Evolutionary conservation across 2,329 filamentous ascomycete species (phyloP).

Genomic region (Paecilomyces niveus): DNA sequence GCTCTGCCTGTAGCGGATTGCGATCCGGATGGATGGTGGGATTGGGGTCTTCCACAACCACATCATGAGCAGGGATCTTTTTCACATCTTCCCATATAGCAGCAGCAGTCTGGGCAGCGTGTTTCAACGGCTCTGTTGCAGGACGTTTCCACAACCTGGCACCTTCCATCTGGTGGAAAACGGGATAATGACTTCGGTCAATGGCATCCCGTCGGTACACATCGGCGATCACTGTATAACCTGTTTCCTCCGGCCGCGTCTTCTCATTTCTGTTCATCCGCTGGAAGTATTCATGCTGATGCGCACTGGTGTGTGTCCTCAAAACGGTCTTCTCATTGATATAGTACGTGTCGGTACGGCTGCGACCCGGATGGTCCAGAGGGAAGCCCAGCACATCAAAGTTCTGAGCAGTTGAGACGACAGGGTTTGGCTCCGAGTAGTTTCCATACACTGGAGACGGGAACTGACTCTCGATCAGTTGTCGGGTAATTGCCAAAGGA

Average conservation of each 20-base stretch:
- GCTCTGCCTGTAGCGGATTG: conserved; percentile 71
- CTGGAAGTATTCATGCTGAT: conserved; percentile 78
- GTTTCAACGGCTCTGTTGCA: conserved; percentile 20
- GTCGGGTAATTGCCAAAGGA: conserved; percentile 80
- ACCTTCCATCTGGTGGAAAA: conserved; percentile 99
- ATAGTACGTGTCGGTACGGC: conserved; percentile 90
- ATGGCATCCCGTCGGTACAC: conserved; percentile 94
- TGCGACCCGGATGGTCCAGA: conserved; percentile 77
- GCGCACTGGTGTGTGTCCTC: conserved; percentile 89
- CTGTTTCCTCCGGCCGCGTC: conserved; percentile 42
- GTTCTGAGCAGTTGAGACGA: conserved; percentile 80
- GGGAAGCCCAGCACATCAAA: conserved; percentile 97
- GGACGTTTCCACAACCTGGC: conserved; percentile 79
- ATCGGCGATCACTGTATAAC: conserved; percentile 87
- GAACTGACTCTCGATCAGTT: conserved; percentile 88
- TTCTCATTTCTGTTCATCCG: conserved; percentile 46
- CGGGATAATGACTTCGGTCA: conserved; percentile 88
- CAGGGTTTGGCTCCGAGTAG: conserved; percentile 71
- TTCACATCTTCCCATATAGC: conserved; percentile 64
- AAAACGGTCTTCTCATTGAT: conserved; percentile 77
- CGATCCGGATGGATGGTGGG: conserved; percentile 67
- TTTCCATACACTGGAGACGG: conserved; percentile 63
- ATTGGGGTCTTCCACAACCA: conserved; percentile 77
- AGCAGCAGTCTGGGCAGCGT: conserved; percentile 42
- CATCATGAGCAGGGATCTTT: conserved; percentile 62